phyloP scores from a whole-genome alignment of 805 yeast genomes.

The Maudiozyma barnettii region DNA sequence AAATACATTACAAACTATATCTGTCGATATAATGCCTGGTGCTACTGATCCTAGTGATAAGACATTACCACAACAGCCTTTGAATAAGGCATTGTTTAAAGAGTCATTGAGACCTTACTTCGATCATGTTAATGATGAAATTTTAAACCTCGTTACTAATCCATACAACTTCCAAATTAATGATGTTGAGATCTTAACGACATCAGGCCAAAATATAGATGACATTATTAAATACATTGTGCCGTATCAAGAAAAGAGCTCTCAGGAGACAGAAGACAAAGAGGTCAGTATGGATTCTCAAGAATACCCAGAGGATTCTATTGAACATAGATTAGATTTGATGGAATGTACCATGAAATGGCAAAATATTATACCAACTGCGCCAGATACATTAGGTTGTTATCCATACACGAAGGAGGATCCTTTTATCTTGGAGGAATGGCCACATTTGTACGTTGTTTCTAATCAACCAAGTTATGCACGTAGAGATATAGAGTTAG shows the following conservation, averaged over 20 bases:
- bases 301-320: slow-evolving; percentile 6
- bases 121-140: slow-evolving; percentile 31
- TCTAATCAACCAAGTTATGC: slow-evolving; percentile 73
- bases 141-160: slow-evolving; percentile 44
- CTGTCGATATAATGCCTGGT: slow-evolving; percentile 81
- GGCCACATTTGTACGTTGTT: slow-evolving; percentile 78
- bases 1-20: slow-evolving; percentile 48
- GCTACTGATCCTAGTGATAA: slow-evolving; percentile 73
- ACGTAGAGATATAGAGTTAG: slow-evolving; percentile 33
- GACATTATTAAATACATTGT: slow-evolving; percentile 65
- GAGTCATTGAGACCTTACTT: slow-evolving; percentile 34
- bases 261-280: slow-evolving; percentile 15
- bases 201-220: slow-evolving; percentile 75
- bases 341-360: slow-evolving; percentile 65
- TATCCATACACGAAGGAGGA: slow-evolving; percentile 71
- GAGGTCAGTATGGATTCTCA: neutral
- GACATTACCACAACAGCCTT: slow-evolving; percentile 80
- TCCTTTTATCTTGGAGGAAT: slow-evolving; percentile 70
- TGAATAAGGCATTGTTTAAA: slow-evolving; percentile 68
- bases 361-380: slow-evolving; percentile 88
- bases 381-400: slow-evolving; percentile 90
- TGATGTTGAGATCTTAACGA: slow-evolving; percentile 52
- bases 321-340: slow-evolving; percentile 37
- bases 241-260: slow-evolving; percentile 31
- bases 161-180: slow-evolving; percentile 63